Conservation (phyloP, 2,329 filamentous ascomycete species). For the Aureobasidium uvarum region DNA sequence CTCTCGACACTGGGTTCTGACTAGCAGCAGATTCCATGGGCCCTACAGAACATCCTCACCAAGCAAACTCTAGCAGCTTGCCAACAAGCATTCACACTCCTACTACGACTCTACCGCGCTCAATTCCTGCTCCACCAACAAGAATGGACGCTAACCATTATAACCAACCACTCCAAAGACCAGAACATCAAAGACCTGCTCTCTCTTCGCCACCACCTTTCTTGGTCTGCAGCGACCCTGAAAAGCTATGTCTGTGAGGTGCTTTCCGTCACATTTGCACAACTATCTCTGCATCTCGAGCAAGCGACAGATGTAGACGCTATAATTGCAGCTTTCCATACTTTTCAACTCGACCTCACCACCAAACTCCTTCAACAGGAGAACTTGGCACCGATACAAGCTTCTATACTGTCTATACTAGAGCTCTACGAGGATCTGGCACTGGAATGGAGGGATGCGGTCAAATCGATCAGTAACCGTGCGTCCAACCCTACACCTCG, state of each 20-base stretch:
- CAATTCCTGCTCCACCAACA: constrained; percentile 56
- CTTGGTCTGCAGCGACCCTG: constrained; percentile 75
- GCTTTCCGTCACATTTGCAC: no score
- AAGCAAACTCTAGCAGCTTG: constrained; percentile 64
- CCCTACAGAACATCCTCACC: constrained; percentile 69
- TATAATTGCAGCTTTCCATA: constrained; percentile 70
- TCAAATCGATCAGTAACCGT: constrained; percentile 1
- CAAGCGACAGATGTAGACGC: constrained; percentile 70
- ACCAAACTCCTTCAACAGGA: constrained; percentile 68
- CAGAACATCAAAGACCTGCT: constrained; percentile 1
- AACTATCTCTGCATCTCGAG: no score
- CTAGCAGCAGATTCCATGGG: constrained; percentile 50
- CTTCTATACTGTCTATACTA: constrained; percentile 70
- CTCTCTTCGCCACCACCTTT: constrained; percentile 62
- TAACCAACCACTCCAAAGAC: not conserved
- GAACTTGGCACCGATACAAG: constrained; percentile 67
- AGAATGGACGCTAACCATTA: constrained; percentile 32
- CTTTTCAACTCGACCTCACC: constrained; percentile 62
- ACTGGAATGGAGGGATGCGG: constrained; percentile 50
- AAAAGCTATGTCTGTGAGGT: constrained; percentile 74
- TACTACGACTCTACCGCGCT: constrained; percentile 74
- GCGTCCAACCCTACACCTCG: not conserved
- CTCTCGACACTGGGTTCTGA: constrained; percentile 20
- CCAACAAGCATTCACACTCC: constrained; percentile 68
- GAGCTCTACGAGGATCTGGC: constrained; percentile 71